These are phyloP conservation scores for Eucalyptus virginea DNA, from an alignment of 345 rosid genomes.

Conservation along the genomic window DNA sequence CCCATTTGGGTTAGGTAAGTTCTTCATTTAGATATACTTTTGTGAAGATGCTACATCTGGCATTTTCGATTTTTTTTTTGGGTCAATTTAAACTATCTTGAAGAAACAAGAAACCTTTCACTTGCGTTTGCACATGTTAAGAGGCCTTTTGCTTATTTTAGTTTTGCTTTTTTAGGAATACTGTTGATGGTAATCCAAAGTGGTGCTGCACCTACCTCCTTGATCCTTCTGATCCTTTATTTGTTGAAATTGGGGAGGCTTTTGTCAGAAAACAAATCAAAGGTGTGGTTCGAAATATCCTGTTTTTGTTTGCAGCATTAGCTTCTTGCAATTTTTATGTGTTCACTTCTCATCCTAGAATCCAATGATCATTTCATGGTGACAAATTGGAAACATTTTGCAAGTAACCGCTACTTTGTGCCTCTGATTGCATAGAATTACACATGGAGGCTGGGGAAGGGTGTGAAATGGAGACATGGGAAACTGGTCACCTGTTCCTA, in stretches of 20 bases:
- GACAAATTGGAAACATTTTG: neutral
- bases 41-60: neutral
- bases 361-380: neutral
- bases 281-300: slow-evolving; percentile 21
- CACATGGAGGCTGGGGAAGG: neutral
- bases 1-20: neutral
- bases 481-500: neutral
- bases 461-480: neutral
- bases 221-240: slow-evolving; percentile 79
- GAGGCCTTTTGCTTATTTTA: neutral
- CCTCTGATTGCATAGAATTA: neutral
- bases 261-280: slow-evolving; percentile 63
- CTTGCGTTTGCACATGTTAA: neutral
- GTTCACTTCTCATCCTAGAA: neutral
- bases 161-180: slow-evolving; percentile 50
- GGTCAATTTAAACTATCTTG: neutral
- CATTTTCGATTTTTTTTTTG: neutral
- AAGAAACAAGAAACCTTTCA: neutral
- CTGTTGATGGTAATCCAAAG: slow-evolving; percentile 68
- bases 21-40: neutral
- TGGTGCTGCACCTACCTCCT: slow-evolving; percentile 99
- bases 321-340: neutral
- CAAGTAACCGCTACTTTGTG: neutral
- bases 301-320: neutral
- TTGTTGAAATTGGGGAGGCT: slow-evolving; percentile 77